phyloP scores from a whole-genome alignment of 495 filamentous ascomycete genomes.

The Xylaria curta region DNA sequence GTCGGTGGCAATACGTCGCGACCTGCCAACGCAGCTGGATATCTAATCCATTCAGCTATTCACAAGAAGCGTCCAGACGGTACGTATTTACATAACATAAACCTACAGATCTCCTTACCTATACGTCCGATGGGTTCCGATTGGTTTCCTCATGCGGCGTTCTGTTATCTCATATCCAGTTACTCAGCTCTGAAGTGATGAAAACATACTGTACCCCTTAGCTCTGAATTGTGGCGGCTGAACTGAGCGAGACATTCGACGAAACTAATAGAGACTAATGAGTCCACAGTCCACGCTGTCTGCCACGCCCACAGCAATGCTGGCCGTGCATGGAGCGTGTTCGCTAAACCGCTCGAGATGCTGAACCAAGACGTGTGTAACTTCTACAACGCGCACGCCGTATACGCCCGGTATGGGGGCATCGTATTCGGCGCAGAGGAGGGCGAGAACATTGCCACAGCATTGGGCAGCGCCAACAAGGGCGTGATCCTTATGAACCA shows the following conservation, averaged over 20 bases:
- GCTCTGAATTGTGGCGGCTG: not conserved
- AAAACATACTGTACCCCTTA: not conserved
- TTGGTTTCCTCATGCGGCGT: not conserved
- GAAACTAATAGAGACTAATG: not conserved
- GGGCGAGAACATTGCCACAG: slow-evolving; percentile 56
- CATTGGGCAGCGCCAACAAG: slow-evolving; percentile 54
- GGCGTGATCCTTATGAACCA: slow-evolving; percentile 61
- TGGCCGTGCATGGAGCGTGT: slow-evolving; percentile 60
- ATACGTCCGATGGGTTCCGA: slow-evolving; percentile 5
- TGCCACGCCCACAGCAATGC: slow-evolving; percentile 62
- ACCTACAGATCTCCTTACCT: slow-evolving; percentile 40
- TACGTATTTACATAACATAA: slow-evolving; percentile 42
- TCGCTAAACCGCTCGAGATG: slow-evolving; percentile 64
- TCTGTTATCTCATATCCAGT: not conserved
- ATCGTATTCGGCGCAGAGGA: slow-evolving; percentile 60
- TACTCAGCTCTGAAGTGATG: not conserved
- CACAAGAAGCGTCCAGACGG: slow-evolving; percentile 59
- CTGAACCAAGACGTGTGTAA: slow-evolving; percentile 63
- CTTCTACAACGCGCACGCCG: slow-evolving; percentile 57
- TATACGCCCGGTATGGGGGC: slow-evolving; percentile 62
- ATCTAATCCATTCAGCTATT: slow-evolving; percentile 68
- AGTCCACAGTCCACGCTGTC: slow-evolving; percentile 49
- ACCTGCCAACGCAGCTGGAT: slow-evolving; percentile 70
- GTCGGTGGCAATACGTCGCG: slow-evolving; percentile 54
- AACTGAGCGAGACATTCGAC: not conserved